Evolutionary conservation across 2,329 filamentous ascomycete species (phyloP).

Genomic region (Ceratocystis variospora): DNA sequence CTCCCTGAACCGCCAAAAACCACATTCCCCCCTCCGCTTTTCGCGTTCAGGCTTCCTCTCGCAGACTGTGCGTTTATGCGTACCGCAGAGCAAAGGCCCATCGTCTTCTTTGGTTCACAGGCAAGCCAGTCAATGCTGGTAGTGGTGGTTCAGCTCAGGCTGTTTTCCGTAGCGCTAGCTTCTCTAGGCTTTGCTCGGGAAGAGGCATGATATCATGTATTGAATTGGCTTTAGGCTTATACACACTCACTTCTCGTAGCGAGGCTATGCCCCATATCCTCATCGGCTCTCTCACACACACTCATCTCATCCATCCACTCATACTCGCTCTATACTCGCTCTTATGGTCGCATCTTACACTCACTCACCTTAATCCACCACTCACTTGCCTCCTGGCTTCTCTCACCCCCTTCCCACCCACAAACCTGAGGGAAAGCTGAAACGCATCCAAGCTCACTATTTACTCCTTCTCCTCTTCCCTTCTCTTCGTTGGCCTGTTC

Average conservation of each 20-base stretch:
- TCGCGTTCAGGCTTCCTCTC: too few species aligned
- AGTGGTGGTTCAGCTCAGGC: too few species aligned
- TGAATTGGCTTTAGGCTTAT: not conserved
- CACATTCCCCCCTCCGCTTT: not conserved
- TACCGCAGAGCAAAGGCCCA: too few species aligned
- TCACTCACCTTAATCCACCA: not conserved
- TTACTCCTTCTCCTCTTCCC: not conserved
- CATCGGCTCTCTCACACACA: not conserved
- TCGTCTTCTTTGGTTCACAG: too few species aligned
- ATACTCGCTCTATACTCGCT: not conserved
- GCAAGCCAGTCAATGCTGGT: too few species aligned
- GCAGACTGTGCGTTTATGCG: too few species aligned
- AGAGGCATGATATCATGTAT: not conserved
- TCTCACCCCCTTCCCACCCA: not conserved
- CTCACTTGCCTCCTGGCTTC: not conserved
- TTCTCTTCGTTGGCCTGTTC: not conserved
- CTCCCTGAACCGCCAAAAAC: not conserved
- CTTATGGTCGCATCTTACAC: not conserved
- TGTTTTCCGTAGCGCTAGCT: not conserved
- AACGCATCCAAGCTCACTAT: not conserved
- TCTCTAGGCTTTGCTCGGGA: not conserved
- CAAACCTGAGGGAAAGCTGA: slow-evolving; percentile 1
- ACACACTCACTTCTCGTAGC: not conserved
- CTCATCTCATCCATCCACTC: not conserved
- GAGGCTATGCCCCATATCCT: not conserved